phyloP scores from a whole-genome alignment of 495 filamentous ascomycete species.

The Penicillium salamii region DNA sequence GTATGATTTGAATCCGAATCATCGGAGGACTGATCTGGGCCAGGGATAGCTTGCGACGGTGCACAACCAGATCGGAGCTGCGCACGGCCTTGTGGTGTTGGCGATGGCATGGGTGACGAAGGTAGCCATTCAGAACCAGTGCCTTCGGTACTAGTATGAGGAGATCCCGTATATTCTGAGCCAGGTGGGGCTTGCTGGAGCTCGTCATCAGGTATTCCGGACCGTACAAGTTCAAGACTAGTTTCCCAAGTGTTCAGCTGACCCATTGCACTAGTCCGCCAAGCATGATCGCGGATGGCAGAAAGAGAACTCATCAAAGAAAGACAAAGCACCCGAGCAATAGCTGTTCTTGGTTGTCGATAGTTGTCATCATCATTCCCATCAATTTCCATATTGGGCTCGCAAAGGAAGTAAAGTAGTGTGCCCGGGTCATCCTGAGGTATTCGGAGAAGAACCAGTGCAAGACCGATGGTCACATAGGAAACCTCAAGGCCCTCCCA shows the following conservation, averaged over 20 bases:
- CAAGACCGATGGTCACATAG: constrained; percentile 32
- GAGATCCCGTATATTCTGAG: too few species aligned
- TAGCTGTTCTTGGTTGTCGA: constrained; percentile 12
- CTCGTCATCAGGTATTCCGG: constrained; percentile 18
- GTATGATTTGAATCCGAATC: constrained; percentile 17
- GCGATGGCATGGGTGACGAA: constrained; percentile 14
- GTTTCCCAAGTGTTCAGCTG: constrained; percentile 23
- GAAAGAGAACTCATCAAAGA: constrained; percentile 30
- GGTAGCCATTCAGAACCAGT: constrained; percentile 15
- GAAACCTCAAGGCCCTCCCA: constrained; percentile 29
- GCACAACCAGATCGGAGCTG: constrained; percentile 20
- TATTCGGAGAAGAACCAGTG: constrained; percentile 29
- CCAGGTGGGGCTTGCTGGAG: constrained; percentile 18
- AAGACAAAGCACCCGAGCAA: constrained; percentile 24
- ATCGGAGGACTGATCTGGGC: too few species aligned
- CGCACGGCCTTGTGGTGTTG: constrained; percentile 14
- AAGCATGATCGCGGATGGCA: constrained; percentile 24
- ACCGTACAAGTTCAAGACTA: constrained; percentile 21
- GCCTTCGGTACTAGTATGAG: constrained; percentile 13
- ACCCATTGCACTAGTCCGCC: constrained; percentile 22
- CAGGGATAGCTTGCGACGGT: too few species aligned
- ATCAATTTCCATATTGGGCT: constrained; percentile 32
- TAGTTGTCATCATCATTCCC: constrained; percentile 3
- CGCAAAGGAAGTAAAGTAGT: constrained; percentile 36
- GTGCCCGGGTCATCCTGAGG: constrained; percentile 31